Conservation (phyloP, 1,284 basidiomycete species). For the Sporisorium graminicola region DNA sequence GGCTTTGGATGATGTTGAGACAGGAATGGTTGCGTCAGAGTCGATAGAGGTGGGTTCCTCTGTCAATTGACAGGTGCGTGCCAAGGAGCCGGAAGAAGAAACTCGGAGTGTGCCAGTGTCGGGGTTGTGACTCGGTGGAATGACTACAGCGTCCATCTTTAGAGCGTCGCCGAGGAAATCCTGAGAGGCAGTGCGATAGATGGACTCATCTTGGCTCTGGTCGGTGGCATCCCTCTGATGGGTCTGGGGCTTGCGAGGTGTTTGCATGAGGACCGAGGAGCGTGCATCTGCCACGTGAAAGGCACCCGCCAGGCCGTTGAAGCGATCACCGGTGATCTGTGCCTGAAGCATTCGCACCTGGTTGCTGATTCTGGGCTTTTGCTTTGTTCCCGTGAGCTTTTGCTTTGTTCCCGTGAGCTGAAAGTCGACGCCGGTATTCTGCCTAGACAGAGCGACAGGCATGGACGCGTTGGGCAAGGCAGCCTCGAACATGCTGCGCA, state of each 20-base stretch:
- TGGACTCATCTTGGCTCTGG: constrained; percentile 13
- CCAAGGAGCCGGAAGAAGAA: constrained; percentile 16
- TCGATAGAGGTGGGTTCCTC: constrained; percentile 14
- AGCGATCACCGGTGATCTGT: constrained; percentile 51
- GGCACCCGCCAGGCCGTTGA: constrained; percentile 35
- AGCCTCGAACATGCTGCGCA: constrained; percentile 46
- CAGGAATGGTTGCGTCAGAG: constrained; percentile 27
- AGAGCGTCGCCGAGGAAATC: constrained; percentile 39
- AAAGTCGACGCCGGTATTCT: constrained; percentile 20
- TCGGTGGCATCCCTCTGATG: constrained; percentile 16
- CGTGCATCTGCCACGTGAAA: constrained; percentile 29
- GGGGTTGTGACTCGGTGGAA: constrained; percentile 13
- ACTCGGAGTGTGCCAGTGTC: constrained; percentile 1
- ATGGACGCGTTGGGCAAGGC: constrained; percentile 11
- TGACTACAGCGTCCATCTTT: constrained; percentile 48
- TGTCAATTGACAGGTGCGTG: neutral
- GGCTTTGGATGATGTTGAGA: constrained; percentile 20
- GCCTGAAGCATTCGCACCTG: constrained; percentile 52
- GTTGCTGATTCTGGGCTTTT: constrained; percentile 43
- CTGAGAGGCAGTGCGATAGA: constrained; percentile 37
- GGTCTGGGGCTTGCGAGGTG: neutral
- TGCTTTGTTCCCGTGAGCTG: constrained; percentile 23
- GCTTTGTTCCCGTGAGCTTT: constrained; percentile 20
- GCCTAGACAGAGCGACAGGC: constrained; percentile 19
- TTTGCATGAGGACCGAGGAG: constrained; percentile 18